phyloP scores from a whole-genome alignment of 148 eudicot genomes.

The Rhododendron ferrugineum region DNA sequence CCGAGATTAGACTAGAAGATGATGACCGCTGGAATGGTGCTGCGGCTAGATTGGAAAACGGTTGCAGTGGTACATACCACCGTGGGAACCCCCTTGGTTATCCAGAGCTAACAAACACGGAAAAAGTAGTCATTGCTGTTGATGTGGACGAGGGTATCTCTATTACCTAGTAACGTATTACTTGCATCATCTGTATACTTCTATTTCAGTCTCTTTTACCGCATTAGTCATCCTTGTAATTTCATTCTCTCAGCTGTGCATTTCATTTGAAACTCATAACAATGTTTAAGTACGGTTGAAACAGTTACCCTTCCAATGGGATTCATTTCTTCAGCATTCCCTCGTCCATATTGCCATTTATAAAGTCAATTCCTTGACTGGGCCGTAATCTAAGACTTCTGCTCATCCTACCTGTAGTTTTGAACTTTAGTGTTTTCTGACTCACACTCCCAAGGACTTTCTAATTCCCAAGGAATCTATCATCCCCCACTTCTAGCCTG shows the following conservation, averaged over 20 bases:
- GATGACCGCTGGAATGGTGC: not conserved
- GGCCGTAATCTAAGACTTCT: not conserved
- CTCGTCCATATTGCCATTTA: not conserved
- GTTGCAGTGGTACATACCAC: conserved; percentile 4
- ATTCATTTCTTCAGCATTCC: not conserved
- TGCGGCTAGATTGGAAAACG: conserved; percentile 11
- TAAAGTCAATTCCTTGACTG: conserved; percentile 6
- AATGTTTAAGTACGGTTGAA: not conserved
- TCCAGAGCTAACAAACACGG: conserved; percentile 25
- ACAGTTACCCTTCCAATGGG: not conserved
- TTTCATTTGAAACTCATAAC: not conserved
- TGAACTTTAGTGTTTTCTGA: not conserved
- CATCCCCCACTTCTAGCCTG: not conserved
- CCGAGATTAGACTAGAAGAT: not conserved
- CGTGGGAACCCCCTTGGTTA: conserved; percentile 20
- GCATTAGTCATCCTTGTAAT: not conserved
- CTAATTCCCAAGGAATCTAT: not conserved
- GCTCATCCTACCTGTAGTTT: not conserved
- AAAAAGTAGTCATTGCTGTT: conserved; percentile 65
- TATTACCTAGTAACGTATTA: not conserved
- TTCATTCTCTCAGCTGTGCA: not conserved
- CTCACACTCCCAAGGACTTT: not conserved
- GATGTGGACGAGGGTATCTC: conserved; percentile 82
- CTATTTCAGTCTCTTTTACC: not conserved
- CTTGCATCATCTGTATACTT: not conserved